These are phyloP conservation scores for Russula vinacea DNA, from an alignment of 768 basidiomycete species.

Conservation along the genomic window DNA sequence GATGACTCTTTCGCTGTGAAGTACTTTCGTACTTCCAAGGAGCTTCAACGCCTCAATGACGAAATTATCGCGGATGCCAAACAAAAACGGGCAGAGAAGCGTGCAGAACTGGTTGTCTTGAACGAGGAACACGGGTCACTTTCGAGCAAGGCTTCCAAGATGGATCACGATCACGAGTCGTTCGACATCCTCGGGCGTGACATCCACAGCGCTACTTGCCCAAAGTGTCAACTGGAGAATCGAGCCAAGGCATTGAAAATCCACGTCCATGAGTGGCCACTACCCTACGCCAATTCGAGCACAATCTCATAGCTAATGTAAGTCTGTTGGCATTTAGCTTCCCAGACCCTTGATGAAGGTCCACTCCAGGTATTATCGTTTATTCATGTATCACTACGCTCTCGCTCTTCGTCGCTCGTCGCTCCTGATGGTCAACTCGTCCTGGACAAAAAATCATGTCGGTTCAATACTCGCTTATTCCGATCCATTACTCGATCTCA, in stretches of 20 bases:
- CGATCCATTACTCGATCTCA: slow-evolving; percentile 47
- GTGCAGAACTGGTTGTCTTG: background rate
- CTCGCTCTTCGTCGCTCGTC: slow-evolving; percentile 65
- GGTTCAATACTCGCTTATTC: slow-evolving; percentile 62
- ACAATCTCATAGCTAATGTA: no score
- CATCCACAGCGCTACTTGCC: background rate
- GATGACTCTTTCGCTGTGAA: slow-evolving; percentile 13
- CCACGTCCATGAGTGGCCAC: slow-evolving; percentile 21
- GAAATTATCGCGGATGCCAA: slow-evolving; percentile 1
- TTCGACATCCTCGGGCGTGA: no score
- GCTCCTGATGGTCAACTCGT: slow-evolving; percentile 91
- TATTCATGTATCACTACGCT: slow-evolving; percentile 84
- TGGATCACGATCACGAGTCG: slow-evolving; percentile 2
- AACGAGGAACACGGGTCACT: background rate
- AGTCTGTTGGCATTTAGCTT: slow-evolving; percentile 29
- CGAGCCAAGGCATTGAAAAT: slow-evolving; percentile 1
- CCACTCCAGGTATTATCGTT: no score
- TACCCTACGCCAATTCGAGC: no score
- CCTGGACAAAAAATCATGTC: slow-evolving; percentile 87
- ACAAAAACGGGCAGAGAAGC: slow-evolving; percentile 1
- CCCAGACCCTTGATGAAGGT: no score
- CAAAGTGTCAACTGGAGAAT: background rate
- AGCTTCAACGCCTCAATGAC: slow-evolving; percentile 1
- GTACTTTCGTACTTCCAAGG: slow-evolving; percentile 10
- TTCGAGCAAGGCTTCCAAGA: background rate